Conservation (phyloP, 2,329 filamentous ascomycete species). For the Ophiostoma perfectum region DNA sequence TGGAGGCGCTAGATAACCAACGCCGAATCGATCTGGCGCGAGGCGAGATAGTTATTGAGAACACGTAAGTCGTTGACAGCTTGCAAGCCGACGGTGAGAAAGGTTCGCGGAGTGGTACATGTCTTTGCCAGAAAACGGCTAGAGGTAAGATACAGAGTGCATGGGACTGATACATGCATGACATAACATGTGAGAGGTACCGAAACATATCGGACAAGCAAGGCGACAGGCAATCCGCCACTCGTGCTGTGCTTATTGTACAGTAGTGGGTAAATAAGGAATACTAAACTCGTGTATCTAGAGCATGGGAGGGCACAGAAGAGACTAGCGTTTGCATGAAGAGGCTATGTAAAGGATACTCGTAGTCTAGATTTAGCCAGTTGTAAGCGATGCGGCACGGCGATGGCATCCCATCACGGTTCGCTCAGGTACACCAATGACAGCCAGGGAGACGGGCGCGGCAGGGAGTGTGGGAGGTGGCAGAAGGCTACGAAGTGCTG, state of each 20-base stretch:
- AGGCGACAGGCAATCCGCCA: not conserved
- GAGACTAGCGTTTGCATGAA: too few species aligned
- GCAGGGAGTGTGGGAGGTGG: too few species aligned
- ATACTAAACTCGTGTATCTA: too few species aligned
- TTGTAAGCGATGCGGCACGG: not conserved
- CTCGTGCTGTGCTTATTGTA: not conserved
- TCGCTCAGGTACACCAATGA: conserved; percentile 1
- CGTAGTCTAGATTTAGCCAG: too few species aligned
- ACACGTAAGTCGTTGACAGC: not conserved
- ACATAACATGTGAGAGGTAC: too few species aligned
- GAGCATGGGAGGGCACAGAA: too few species aligned
- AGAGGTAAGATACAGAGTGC: not conserved
- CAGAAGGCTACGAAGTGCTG: too few species aligned
- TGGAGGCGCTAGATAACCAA: too few species aligned
- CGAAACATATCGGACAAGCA: not conserved
- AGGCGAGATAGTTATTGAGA: not conserved
- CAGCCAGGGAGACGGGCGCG: not conserved
- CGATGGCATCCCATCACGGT: not conserved
- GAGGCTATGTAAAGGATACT: too few species aligned
- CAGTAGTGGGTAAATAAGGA: too few species aligned
- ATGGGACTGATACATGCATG: too few species aligned
- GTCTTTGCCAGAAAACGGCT: not conserved
- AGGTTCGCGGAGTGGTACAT: not conserved
- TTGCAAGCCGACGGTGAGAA: not conserved
- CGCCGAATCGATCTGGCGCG: too few species aligned